Conservation (phyloP, 2,329 filamentous ascomycete species). For the Botrytis aclada region DNA sequence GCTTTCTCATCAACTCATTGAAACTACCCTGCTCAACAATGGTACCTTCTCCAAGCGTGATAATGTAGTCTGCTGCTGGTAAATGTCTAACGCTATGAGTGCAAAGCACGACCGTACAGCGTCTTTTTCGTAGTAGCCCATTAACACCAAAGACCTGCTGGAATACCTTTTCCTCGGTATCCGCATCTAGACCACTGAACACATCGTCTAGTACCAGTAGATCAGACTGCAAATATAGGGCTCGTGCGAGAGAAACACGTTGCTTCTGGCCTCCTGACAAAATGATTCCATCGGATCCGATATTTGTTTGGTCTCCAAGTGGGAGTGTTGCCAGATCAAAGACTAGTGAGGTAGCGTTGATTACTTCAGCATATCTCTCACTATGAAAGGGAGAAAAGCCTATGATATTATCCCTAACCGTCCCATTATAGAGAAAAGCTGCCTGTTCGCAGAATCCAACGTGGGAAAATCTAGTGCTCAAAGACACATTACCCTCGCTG, state of each 20-base stretch:
- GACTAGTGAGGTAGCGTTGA: conserved; percentile 27
- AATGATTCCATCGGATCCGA: conserved; percentile 37
- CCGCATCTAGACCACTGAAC: conserved; percentile 30
- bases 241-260: conserved; percentile 32
- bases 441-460: conserved; percentile 45
- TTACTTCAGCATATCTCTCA: conserved; percentile 29
- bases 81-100: conserved; percentile 38
- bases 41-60: conserved; percentile 36
- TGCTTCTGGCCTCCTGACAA: conserved; percentile 34
- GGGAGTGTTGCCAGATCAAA: conserved; percentile 29
- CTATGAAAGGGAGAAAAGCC: conserved; percentile 28
- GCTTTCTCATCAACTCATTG: conserved; percentile 19
- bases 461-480: conserved; percentile 1
- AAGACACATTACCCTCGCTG: conserved; percentile 15
- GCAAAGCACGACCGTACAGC: conserved; percentile 35
- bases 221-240: conserved; percentile 21
- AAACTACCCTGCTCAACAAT: conserved; percentile 39
- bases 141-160: conserved; percentile 22
- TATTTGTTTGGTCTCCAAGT: conserved; percentile 31
- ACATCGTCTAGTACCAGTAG: conserved; percentile 31
- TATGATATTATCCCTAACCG: conserved; percentile 30
- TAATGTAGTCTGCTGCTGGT: conserved; percentile 42
- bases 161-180: conserved; percentile 26
- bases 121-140: conserved; percentile 34
- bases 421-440: conserved; percentile 45